Percentiles rank a stretch among this genome's conserved stretches.
phyloP scores from a whole-genome alignment of 2,329 filamentous ascomycete species.

The Penicillium sumatraense region DNA sequence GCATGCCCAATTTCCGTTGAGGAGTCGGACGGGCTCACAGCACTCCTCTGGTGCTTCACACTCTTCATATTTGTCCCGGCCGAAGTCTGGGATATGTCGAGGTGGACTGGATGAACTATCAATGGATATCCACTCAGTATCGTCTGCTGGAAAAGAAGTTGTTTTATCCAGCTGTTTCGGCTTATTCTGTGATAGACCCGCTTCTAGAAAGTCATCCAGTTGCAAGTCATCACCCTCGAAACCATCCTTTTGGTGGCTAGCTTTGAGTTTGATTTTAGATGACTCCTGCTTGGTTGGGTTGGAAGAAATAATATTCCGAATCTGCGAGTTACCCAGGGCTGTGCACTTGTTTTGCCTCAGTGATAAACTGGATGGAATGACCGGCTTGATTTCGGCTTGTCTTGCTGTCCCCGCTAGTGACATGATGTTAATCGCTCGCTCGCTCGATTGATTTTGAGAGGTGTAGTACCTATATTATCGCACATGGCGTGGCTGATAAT shows the following conservation, averaged over 20 bases:
- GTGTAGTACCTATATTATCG: constrained; percentile 71
- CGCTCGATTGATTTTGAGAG: not conserved
- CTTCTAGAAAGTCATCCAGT: constrained; percentile 57
- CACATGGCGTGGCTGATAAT: constrained; percentile 77
- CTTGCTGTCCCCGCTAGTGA: constrained; percentile 60
- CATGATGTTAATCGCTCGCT: constrained; percentile 15
- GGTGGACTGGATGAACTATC: constrained; percentile 14
- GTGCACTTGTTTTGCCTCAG: constrained; percentile 23
- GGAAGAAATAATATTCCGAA: too few relatives aligned
- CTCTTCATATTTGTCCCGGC: constrained; percentile 8
- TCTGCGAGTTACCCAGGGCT: not conserved
- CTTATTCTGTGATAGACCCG: constrained; percentile 8
- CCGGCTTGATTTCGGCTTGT: constrained; percentile 56
- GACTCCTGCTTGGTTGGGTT: not conserved
- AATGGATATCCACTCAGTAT: constrained; percentile 28
- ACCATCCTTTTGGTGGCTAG: constrained; percentile 45
- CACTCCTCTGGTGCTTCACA: constrained; percentile 15
- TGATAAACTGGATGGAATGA: constrained; percentile 54
- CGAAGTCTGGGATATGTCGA: not conserved
- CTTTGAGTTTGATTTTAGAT: constrained; percentile 13
- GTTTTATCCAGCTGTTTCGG: not conserved
- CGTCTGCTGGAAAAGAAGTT: constrained; percentile 8
- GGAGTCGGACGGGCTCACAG: constrained; percentile 57
- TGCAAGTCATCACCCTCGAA: constrained; percentile 59
- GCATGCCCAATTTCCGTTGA: constrained; percentile 75